Evolutionary conservation across 2,329 filamentous ascomycete species (phyloP).

Genomic region (Claviceps monticola): DNA sequence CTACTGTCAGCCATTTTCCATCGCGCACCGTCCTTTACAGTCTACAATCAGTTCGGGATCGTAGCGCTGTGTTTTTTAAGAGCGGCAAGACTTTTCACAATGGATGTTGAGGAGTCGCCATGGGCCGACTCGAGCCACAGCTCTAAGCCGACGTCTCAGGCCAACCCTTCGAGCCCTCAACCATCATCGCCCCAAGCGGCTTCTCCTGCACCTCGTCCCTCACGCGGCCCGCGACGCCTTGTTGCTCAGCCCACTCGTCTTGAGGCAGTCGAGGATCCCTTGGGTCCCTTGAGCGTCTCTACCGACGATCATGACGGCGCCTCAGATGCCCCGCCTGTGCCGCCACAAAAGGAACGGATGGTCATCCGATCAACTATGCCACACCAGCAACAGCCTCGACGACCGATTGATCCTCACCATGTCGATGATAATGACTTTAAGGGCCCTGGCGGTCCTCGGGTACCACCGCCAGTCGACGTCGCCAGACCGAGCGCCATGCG

Average conservation of each 20-base stretch:
- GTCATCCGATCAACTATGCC: conserved; percentile 45
- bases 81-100: conserved; percentile 12
- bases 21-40: not conserved
- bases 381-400: conserved; percentile 28
- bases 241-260: conserved; percentile 65
- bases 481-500: conserved; percentile 37
- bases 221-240: conserved; percentile 44
- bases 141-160: conserved; percentile 17
- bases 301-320: conserved; percentile 30
- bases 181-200: conserved; percentile 8
- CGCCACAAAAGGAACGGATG: conserved; percentile 53
- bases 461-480: conserved; percentile 51
- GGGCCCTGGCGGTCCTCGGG: conserved; percentile 37
- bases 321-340: conserved; percentile 48
- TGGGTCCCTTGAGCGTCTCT: conserved; percentile 61
- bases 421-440: conserved; percentile 60
- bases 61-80: not conserved
- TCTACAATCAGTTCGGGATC: not conserved
- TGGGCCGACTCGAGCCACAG: conserved; percentile 34
- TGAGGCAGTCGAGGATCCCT: conserved; percentile 62
- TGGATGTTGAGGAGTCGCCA: conserved; percentile 40
- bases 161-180: conserved; percentile 17
- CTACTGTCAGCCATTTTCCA: not conserved
- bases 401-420: conserved; percentile 44
- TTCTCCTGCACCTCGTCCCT: conserved; percentile 24